Percentiles rank a stretch among this genome's conserved stretches.
Conservation (phyloP, 2,329 filamentous ascomycete species). For the Xylariomycetidae sp. region DNA sequence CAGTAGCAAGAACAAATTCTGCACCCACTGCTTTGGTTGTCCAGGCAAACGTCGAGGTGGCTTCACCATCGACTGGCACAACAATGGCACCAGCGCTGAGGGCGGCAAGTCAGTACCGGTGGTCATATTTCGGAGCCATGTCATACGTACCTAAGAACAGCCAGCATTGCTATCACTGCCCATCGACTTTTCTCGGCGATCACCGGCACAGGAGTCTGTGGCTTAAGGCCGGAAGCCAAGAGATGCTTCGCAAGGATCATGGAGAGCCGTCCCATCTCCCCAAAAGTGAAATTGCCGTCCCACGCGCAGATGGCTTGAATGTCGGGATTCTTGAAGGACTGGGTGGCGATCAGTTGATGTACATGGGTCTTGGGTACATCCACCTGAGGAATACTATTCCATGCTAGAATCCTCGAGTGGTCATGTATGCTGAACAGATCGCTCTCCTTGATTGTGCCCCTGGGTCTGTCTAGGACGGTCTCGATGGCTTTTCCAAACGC, state of each 20-base stretch:
- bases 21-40: slow-evolving; percentile 40
- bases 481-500: slow-evolving; percentile 50
- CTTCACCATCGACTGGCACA: slow-evolving; percentile 43
- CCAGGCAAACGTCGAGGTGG: slow-evolving; percentile 35
- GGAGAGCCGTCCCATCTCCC: slow-evolving; percentile 23
- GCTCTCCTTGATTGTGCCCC: slow-evolving; percentile 37
- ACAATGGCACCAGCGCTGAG: slow-evolving; percentile 44
- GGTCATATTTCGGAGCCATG: too few relatives aligned
- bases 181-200: slow-evolving; percentile 66
- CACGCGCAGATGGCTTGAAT: slow-evolving; percentile 28
- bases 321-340: slow-evolving; percentile 34
- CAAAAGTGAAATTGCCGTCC: slow-evolving; percentile 27
- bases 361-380: slow-evolving; percentile 37
- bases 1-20: slow-evolving; percentile 40
- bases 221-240: slow-evolving; percentile 21
- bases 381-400: slow-evolving; percentile 42
- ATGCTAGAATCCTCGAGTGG: slow-evolving; percentile 48
- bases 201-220: slow-evolving; percentile 51
- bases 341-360: slow-evolving; percentile 40
- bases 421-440: slow-evolving; percentile 54
- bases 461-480: slow-evolving; percentile 38
- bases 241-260: slow-evolving; percentile 25
- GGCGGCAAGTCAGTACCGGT: slow-evolving; percentile 1
- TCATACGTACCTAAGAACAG: slow-evolving; percentile 58
- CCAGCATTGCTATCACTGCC: slow-evolving; percentile 65